phyloP scores from a whole-genome alignment of 805 yeast species.

The Maudiozyma bulderi region DNA sequence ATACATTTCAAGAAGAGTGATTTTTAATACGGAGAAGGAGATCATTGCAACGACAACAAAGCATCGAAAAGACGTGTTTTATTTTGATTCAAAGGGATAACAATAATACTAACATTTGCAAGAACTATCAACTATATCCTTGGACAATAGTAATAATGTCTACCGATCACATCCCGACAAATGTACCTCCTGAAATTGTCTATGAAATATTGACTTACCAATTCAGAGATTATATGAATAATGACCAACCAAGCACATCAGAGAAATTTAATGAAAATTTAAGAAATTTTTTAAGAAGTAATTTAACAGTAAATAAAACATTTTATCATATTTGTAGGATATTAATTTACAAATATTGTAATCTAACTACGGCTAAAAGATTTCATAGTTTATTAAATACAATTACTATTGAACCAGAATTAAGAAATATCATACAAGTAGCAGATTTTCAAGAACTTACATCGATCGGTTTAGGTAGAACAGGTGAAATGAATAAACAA shows the following conservation, averaged over 20 bases:
- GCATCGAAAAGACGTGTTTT: too few relatives aligned
- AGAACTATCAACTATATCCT: too few relatives aligned
- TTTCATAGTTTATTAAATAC: conserved; percentile 62
- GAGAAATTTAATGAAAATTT: conserved; percentile 35
- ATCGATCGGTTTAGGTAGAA: conserved; percentile 79
- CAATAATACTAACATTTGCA: too few relatives aligned
- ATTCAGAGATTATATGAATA: conserved; percentile 40
- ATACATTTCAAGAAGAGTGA: too few relatives aligned
- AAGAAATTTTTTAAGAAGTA: conserved; percentile 41
- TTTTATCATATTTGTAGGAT: conserved; percentile 50
- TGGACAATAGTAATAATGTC: too few relatives aligned
- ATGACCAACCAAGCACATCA: conserved; percentile 42
- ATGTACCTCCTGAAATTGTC: conserved; percentile 46
- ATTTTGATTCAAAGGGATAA: too few relatives aligned
- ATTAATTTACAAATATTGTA: conserved; percentile 55
- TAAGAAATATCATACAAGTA: conserved; percentile 53
- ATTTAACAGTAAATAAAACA: conserved; percentile 46
- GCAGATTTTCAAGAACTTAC: conserved; percentile 86
- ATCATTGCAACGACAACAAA: too few relatives aligned
- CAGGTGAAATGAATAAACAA: conserved; percentile 82
- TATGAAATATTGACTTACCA: conserved; percentile 46
- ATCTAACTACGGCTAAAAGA: conserved; percentile 70
- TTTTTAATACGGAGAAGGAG: too few relatives aligned
- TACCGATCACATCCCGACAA: neutral
- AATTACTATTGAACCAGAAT: conserved; percentile 34